Percentiles rank a stretch among this genome's conserved stretches.
These are phyloP conservation scores for Dichotomopilus funicola DNA, from an alignment of 2,329 filamentous ascomycete species.

Conservation along the genomic window DNA sequence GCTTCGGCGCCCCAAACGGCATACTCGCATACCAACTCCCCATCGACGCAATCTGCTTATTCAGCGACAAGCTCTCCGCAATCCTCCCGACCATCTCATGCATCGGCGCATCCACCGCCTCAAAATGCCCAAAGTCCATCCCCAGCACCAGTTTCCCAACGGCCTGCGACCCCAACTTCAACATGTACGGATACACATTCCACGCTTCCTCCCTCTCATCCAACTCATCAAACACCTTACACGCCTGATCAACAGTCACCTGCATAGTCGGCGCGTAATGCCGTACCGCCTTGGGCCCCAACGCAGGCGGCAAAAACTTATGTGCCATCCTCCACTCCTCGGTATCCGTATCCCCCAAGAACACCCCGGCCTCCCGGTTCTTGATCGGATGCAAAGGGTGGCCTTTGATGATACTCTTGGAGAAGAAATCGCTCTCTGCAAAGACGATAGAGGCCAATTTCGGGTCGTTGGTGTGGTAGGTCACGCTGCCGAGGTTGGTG, in stretches of 20 bases:
- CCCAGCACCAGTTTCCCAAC: constrained; percentile 40
- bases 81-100: constrained; percentile 47
- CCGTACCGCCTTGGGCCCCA: constrained; percentile 52
- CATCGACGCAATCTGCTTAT: constrained; percentile 50
- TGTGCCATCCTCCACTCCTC: constrained; percentile 45
- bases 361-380: constrained; percentile 33
- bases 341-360: constrained; percentile 45
- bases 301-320: constrained; percentile 55
- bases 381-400: constrained; percentile 42
- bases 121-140: constrained; percentile 41
- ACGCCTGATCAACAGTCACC: constrained; percentile 43
- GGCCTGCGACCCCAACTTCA: constrained; percentile 41
- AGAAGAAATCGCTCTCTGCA: constrained; percentile 45
- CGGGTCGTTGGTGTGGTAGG: constrained; percentile 48
- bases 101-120: constrained; percentile 37
- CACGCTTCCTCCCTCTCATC: constrained; percentile 41
- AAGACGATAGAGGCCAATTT: constrained; percentile 40
- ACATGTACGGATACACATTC: constrained; percentile 45
- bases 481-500: constrained; percentile 41
- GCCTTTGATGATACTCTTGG: constrained; percentile 45
- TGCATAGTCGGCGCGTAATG: constrained; percentile 57
- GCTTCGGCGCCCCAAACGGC: constrained; percentile 51
- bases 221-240: constrained; percentile 44
- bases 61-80: constrained; percentile 45
- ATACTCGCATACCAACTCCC: constrained; percentile 49